Evolutionary conservation across 2,329 filamentous ascomycete species (phyloP).

Genomic region (Claviceps sp.): DNA sequence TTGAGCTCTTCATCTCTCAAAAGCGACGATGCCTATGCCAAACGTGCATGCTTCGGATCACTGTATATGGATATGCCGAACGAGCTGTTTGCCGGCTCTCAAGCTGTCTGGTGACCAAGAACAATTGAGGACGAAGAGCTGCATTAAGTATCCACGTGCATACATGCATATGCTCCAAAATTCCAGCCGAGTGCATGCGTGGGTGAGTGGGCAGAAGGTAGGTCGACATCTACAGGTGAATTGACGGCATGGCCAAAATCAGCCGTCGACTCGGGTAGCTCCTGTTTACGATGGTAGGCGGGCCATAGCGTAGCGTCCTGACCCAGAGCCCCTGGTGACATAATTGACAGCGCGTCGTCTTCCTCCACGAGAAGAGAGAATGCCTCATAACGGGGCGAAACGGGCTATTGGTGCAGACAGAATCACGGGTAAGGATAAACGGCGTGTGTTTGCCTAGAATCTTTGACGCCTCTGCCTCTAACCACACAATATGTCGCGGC

Average conservation of each 20-base stretch:
- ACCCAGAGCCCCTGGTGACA: not conserved
- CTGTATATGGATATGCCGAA: not conserved
- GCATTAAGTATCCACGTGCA: not conserved
- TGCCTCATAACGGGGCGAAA: too few species aligned
- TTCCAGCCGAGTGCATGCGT: too few species aligned
- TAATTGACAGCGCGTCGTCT: not conserved
- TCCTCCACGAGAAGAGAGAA: not conserved
- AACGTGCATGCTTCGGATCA: not conserved
- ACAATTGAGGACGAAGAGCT: not conserved
- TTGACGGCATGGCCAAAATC: not conserved
- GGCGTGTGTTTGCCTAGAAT: not conserved
- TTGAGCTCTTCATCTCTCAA: not conserved
- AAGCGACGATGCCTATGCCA: not conserved
- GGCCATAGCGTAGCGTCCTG: not conserved
- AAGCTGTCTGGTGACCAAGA: not conserved
- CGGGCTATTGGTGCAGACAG: not conserved
- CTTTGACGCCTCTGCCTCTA: not conserved
- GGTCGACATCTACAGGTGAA: not conserved
- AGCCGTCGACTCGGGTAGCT: not conserved
- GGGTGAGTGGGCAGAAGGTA: not conserved
- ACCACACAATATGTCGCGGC: not conserved
- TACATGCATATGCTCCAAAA: not conserved
- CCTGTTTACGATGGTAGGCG: not conserved
- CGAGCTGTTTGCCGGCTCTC: not conserved
- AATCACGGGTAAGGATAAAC: not conserved